Conservation (phyloP, 257 asterid genomes). For the Primulina eburnea region DNA sequence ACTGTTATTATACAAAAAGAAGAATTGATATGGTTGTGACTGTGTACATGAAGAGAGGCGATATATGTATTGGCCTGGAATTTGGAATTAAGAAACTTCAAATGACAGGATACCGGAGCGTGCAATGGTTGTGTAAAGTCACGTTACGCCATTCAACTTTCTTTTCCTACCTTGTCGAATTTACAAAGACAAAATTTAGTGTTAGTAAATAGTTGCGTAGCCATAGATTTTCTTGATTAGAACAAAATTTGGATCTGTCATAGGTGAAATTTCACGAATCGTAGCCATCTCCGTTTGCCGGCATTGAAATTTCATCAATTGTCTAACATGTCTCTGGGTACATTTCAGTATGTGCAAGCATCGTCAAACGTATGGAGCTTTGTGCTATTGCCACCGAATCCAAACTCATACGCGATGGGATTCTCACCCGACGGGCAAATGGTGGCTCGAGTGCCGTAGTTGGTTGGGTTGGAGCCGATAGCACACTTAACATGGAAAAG, state of each 20-base stretch:
- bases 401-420: conserved; percentile 60
- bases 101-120: too few relatives aligned
- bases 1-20: background rate
- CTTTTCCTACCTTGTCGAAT: too few relatives aligned
- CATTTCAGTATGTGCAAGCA: conserved; percentile 48
- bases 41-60: background rate
- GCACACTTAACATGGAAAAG: conserved; percentile 26
- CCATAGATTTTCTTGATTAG: too few relatives aligned
- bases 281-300: too few relatives aligned
- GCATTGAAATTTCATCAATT: too few relatives aligned
- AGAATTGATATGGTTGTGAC: background rate
- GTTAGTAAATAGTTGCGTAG: too few relatives aligned
- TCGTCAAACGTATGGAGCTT: conserved; percentile 56
- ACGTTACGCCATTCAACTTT: too few relatives aligned
- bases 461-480: conserved; percentile 50
- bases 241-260: too few relatives aligned
- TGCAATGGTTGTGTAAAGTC: too few relatives aligned
- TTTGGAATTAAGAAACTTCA: too few relatives aligned
- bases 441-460: conserved; percentile 74
- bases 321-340: background rate
- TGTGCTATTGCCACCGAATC: conserved; percentile 63
- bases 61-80: too few relatives aligned
- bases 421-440: conserved; percentile 67
- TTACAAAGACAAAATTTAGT: too few relatives aligned
- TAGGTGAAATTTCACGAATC: background rate